Evolutionary conservation across 345 rosid genomes (phyloP).

Genomic region (Nasturtium officinale): DNA sequence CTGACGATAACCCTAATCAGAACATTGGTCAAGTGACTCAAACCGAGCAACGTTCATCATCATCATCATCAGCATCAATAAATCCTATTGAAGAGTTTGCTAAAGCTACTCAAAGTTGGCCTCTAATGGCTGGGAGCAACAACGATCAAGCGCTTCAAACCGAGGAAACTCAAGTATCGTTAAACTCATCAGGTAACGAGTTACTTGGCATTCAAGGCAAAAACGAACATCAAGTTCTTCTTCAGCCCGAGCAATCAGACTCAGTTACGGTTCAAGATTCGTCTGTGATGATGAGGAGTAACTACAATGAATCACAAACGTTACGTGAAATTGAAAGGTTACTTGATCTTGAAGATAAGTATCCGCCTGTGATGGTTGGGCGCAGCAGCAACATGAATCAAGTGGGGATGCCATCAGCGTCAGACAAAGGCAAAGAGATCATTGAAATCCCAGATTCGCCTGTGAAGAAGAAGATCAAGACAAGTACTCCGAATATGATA

Average conservation of each 20-base stretch:
- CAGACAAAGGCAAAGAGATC: constrained; percentile 44
- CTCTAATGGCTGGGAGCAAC: not conserved
- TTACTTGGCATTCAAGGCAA: not conserved
- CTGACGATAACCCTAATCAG: not conserved
- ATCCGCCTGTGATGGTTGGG: not conserved
- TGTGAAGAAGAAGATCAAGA: constrained; percentile 29
- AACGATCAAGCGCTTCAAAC: not conserved
- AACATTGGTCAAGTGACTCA: not conserved
- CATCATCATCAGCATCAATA: not conserved
- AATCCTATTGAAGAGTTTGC: not conserved
- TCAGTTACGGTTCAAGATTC: too few relatives aligned
- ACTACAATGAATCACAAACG: not conserved
- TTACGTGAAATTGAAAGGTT: not conserved
- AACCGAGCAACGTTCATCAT: not conserved
- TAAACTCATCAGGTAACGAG: not conserved
- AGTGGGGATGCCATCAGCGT: too few relatives aligned
- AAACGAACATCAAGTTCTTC: not conserved
- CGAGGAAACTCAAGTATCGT: not conserved
- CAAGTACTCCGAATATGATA: constrained; percentile 45
- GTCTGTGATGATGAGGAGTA: not conserved
- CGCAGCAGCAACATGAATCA: not conserved
- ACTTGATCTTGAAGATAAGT: not conserved
- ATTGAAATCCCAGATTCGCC: constrained; percentile 36
- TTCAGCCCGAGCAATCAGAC: not conserved
- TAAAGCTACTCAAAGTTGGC: not conserved